Percentiles rank a stretch among this genome's conserved stretches.
These are phyloP conservation scores for Boletus semigastroideus DNA, from an alignment of 1,284 basidiomycete species.

Conservation along the genomic window DNA sequence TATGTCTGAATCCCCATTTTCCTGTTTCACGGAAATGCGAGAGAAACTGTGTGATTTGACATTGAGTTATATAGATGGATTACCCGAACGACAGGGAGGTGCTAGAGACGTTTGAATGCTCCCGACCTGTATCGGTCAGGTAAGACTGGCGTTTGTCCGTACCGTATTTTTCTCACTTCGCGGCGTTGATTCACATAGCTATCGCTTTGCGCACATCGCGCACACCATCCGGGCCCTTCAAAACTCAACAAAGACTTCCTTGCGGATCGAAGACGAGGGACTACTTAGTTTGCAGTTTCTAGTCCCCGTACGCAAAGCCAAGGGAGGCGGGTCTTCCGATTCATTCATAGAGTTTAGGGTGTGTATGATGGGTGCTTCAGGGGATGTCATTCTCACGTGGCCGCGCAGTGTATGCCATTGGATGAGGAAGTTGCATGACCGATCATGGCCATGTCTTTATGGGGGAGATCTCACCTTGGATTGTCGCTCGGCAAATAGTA, in stretches of 20 bases:
- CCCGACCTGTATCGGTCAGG: slow-evolving; percentile 69
- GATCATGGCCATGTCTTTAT: background rate
- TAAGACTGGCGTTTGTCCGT: slow-evolving; percentile 28
- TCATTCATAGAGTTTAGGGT: slow-evolving; percentile 87
- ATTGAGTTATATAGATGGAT: slow-evolving; percentile 67
- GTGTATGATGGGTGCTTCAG: slow-evolving; percentile 29
- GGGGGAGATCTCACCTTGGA: slow-evolving; percentile 1
- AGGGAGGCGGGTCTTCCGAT: slow-evolving; percentile 44
- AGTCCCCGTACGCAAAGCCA: slow-evolving; percentile 64
- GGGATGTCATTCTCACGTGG: slow-evolving; percentile 14
- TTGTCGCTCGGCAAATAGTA: background rate
- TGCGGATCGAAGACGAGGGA: slow-evolving; percentile 80
- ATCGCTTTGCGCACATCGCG: slow-evolving; percentile 73
- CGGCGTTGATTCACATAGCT: slow-evolving; percentile 49
- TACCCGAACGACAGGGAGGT: slow-evolving; percentile 90
- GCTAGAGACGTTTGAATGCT: slow-evolving; percentile 85
- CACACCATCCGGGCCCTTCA: slow-evolving; percentile 73
- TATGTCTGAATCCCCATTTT: slow-evolving; percentile 32
- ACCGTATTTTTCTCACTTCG: background rate
- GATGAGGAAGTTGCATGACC: slow-evolving; percentile 29
- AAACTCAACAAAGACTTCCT: slow-evolving; percentile 79
- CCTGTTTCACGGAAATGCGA: background rate
- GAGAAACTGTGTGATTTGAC: background rate
- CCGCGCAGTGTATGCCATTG: slow-evolving; percentile 30
- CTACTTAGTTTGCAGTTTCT: slow-evolving; percentile 85